Percentiles rank a stretch among this genome's conserved stretches.
These are phyloP conservation scores for Pestalotiopsis sp. DNA, from an alignment of 2,329 filamentous ascomycete species.

Conservation along the genomic window DNA sequence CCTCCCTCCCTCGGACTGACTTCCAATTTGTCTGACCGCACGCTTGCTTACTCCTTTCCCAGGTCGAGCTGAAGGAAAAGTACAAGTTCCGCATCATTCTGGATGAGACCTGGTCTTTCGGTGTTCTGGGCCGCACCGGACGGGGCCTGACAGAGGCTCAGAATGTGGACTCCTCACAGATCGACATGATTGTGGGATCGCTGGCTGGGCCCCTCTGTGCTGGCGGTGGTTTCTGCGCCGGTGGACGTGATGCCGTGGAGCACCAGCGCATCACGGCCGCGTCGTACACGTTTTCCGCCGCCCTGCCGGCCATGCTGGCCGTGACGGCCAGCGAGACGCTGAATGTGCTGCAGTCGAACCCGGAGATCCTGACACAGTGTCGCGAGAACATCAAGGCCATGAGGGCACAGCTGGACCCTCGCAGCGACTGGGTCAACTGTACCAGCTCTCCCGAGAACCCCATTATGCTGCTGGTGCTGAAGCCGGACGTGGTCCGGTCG, in stretches of 20 bases:
- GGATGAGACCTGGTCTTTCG: slow-evolving; percentile 97
- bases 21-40: slow-evolving; percentile 1
- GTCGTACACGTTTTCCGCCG: slow-evolving; percentile 94
- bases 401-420: slow-evolving; percentile 83
- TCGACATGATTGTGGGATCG: slow-evolving; percentile 97
- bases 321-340: slow-evolving; percentile 95
- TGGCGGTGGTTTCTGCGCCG: slow-evolving; percentile 94
- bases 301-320: slow-evolving; percentile 87
- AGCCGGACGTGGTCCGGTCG: slow-evolving; percentile 75
- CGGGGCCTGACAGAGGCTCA: slow-evolving; percentile 93
- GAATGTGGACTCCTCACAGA: slow-evolving; percentile 87
- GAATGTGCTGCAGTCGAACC: slow-evolving; percentile 80
- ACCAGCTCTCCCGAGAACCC: slow-evolving; percentile 84
- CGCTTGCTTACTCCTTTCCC: slow-evolving; percentile 14
- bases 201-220: slow-evolving; percentile 87
- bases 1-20: not conserved
- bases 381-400: slow-evolving; percentile 86
- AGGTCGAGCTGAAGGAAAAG: slow-evolving; percentile 89
- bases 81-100: slow-evolving; percentile 98
- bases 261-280: slow-evolving; percentile 93
- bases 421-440: slow-evolving; percentile 89
- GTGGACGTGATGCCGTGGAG: slow-evolving; percentile 86
- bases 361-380: slow-evolving; percentile 75
- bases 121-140: slow-evolving; percentile 86
- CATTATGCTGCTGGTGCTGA: slow-evolving; percentile 79